Evolutionary conservation across 352 stramenopile genomes (phyloP), one percentile per base, ranked within the genome.

Genomic region (Phytophthora agathidicida): DNA sequence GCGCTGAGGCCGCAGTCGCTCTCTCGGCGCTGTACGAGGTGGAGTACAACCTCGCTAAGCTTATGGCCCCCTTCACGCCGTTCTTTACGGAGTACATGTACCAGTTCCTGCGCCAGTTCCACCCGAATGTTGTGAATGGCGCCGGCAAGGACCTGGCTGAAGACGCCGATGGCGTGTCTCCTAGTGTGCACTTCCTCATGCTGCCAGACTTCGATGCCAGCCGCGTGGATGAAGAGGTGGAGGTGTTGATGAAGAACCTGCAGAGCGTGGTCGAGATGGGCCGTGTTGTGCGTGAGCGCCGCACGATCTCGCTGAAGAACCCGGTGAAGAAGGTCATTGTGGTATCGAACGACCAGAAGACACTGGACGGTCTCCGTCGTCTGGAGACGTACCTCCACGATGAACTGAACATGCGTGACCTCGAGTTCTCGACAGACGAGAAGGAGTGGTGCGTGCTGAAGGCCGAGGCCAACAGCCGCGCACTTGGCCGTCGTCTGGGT

Each of bases 1-100:
- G 96, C 35, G 91, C 91, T 6, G 91, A 93, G 32, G 79, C 87
- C 3, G 77, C 83, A 45, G 65, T 94, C 4, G 88, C 89, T 17
- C 77, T 97, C 22, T 98, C 96, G 58, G 87, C 97, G 13, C 80
- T 99, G n/a, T 99, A 99, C 76, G 96, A 99, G 72, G 96, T 99
- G 16, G 83, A 99, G 39, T 91, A 98, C 68, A 94, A 92, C 65
- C 86, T 93, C 14, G 98, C 60, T 57, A 93, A 92, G 71, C 74
- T 99, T 28, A 99, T 99, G 98, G 93, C 94, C 11, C 98, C 98
- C 2, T 99, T 99, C 82, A 99, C 97, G 44, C 98, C 98, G 19
- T 99, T 99, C 81, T 99, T 99, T 59, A 93, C 97, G 6, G 98
- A 99, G 78, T 99, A 98, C 80, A 98, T 99, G 70, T 99, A 99